Evolutionary conservation across 441 rosid genomes (phyloP).

Genomic region (Gossypium laxum): DNA sequence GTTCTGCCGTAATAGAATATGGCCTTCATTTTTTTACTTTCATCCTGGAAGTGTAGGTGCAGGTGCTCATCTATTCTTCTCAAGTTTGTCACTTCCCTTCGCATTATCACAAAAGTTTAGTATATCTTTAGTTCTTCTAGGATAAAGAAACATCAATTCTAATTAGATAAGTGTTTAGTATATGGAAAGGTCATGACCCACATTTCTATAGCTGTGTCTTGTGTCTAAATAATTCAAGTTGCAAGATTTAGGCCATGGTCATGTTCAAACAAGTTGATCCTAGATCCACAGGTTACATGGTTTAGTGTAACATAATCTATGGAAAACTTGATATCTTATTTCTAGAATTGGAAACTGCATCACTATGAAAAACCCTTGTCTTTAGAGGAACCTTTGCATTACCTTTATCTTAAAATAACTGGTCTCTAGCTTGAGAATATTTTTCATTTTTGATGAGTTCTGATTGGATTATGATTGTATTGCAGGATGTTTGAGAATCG

Average conservation of each 20-base stretch:
- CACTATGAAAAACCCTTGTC: neutral
- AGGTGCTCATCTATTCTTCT: neutral
- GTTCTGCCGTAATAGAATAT: neutral
- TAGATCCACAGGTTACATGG: neutral
- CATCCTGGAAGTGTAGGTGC: neutral
- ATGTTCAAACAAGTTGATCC: neutral
- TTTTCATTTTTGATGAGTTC: neutral
- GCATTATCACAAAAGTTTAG: neutral
- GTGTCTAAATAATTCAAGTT: neutral
- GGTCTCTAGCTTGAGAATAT: neutral
- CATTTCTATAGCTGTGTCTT: neutral
- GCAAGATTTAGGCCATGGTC: neutral
- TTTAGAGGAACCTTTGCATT: neutral
- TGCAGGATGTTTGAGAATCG: conserved; percentile 98
- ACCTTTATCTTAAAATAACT: neutral
- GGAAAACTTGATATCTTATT: neutral
- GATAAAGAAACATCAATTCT: neutral
- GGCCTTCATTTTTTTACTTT: neutral
- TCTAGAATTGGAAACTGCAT: neutral
- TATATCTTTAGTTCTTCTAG: neutral
- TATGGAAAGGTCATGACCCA: neutral
- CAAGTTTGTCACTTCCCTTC: neutral
- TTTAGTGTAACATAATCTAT: neutral
- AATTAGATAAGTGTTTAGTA: neutral
- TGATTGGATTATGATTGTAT: conserved; percentile 15